These are phyloP conservation scores for Thozetella sp. DNA, from an alignment of 495 filamentous ascomycete species.

Conservation along the genomic window DNA sequence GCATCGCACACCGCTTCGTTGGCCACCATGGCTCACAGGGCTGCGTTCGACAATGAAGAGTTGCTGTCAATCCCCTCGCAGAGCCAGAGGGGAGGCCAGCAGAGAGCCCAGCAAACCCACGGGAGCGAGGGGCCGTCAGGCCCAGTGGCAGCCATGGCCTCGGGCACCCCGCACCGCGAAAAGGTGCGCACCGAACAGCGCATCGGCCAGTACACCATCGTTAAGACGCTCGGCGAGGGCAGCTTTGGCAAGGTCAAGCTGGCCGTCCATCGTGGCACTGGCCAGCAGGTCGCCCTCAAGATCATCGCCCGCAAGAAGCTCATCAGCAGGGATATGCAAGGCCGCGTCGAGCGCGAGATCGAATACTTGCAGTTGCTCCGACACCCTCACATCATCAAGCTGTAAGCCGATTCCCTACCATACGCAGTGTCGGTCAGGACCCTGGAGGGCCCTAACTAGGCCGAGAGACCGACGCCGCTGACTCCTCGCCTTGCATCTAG, in stretches of 20 bases:
- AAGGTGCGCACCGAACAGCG: slow-evolving; percentile 68
- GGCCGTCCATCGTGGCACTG: slow-evolving; percentile 85
- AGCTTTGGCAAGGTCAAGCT: slow-evolving; percentile 99
- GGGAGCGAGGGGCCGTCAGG: slow-evolving; percentile 19
- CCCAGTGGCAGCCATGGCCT: slow-evolving; percentile 22
- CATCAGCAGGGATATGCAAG: slow-evolving; percentile 94
- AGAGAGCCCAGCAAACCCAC: neutral
- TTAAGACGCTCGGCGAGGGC: slow-evolving; percentile 91
- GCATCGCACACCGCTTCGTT: neutral
- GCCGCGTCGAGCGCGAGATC: slow-evolving; percentile 95
- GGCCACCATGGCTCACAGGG: neutral
- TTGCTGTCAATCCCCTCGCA: neutral
- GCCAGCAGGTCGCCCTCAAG: slow-evolving; percentile 94
- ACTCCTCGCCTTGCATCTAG: too few species aligned
- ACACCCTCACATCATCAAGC: slow-evolving; percentile 98
- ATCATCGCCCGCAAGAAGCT: slow-evolving; percentile 96
- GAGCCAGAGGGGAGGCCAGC: neutral
- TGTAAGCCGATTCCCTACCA: too few species aligned
- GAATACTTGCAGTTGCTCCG: slow-evolving; percentile 94
- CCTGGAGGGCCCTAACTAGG: slow-evolving; percentile 10
- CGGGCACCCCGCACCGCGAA: slow-evolving; percentile 31
- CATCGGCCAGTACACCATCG: slow-evolving; percentile 86
- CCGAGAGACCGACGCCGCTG: too few species aligned
- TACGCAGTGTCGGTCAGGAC: too few species aligned
- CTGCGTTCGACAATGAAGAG: neutral